Evolutionary conservation across 2,329 filamentous ascomycete species (phyloP).

Genomic region (Fusarium hainanense): DNA sequence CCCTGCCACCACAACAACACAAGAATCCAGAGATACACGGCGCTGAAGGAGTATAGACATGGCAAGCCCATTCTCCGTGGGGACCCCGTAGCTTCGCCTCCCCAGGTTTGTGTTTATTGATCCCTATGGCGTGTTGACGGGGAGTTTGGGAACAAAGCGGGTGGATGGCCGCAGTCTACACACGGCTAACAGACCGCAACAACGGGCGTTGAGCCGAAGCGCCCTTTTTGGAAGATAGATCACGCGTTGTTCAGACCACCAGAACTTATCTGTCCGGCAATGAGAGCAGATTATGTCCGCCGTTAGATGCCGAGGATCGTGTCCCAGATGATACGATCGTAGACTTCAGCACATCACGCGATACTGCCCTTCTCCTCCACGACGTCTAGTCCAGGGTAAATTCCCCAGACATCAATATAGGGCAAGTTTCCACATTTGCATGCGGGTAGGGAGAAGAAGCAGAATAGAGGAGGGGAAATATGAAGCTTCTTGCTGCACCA

Average conservation of each 20-base stretch:
- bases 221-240: conserved; percentile 18
- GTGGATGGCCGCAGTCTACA: neutral
- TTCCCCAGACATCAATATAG: conserved; percentile 28
- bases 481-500: conserved; percentile 2
- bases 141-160: conserved; percentile 15
- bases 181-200: conserved; percentile 8
- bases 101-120: conserved; percentile 6
- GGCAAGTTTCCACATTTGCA: conserved; percentile 1
- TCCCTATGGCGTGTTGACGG: neutral
- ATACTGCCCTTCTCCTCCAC: conserved; percentile 17
- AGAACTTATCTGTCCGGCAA: neutral
- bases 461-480: conserved; percentile 16
- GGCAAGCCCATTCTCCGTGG: neutral
- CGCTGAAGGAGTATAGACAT: neutral
- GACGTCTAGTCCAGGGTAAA: conserved; percentile 1
- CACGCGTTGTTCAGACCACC: conserved; percentile 36
- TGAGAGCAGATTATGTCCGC: conserved; percentile 4
- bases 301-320: conserved; percentile 39
- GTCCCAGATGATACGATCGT: conserved; percentile 36
- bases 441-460: conserved; percentile 11
- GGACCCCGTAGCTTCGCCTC: conserved; percentile 22
- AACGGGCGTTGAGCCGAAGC: conserved; percentile 6
- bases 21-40: neutral
- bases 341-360: conserved; percentile 34
- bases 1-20: neutral